These are phyloP conservation scores for Candida bentonensis DNA, from an alignment of 805 yeast genomes.

Conservation along the genomic window DNA sequence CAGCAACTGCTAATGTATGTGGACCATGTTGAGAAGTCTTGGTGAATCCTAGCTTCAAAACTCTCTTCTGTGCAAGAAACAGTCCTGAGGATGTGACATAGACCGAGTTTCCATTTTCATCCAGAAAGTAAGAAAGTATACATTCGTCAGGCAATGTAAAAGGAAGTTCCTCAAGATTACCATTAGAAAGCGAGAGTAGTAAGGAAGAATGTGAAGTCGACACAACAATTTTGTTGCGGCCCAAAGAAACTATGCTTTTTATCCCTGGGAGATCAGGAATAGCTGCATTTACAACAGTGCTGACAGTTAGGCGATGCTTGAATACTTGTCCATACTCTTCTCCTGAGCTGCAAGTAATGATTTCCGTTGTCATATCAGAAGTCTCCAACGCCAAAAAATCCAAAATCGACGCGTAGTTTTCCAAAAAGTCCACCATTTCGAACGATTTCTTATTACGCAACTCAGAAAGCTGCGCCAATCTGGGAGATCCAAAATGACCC, in stretches of 20 bases:
- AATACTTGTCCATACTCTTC: neutral
- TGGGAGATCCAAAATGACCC: neutral
- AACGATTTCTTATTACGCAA: neutral
- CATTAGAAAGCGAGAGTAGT: neutral
- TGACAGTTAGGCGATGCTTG: neutral
- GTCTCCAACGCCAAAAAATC: neutral
- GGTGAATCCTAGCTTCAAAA: neutral
- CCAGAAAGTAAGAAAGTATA: neutral
- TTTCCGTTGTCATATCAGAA: neutral
- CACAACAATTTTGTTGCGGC: neutral
- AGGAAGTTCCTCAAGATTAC: neutral
- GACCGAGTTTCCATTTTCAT: neutral
- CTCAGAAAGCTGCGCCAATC: neutral
- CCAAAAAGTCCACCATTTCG: neutral
- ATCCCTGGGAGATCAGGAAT: neutral
- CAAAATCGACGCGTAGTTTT: neutral
- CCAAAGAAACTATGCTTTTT: neutral
- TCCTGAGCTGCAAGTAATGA: neutral
- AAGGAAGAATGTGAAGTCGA: neutral
- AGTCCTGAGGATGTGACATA: neutral
- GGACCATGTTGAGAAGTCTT: neutral
- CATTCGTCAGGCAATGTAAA: neutral
- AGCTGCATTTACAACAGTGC: neutral
- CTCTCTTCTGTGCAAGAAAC: neutral
- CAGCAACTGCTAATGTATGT: neutral